Conservation (phyloP, 179 eudicot genomes). For the Gypsophila paniculata region DNA sequence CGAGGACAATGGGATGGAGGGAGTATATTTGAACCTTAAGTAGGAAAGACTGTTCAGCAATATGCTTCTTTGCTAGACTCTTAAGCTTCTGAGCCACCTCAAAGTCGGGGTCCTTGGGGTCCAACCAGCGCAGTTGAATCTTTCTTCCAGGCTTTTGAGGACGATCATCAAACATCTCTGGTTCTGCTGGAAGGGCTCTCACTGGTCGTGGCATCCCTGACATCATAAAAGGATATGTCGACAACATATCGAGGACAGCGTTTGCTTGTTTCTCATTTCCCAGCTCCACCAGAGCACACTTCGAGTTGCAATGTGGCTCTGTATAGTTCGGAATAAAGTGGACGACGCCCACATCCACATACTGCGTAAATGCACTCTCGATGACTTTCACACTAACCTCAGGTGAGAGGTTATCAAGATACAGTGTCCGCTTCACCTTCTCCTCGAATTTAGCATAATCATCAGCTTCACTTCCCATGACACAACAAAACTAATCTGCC, state of each 20-base stretch:
- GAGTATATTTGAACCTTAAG: constrained; percentile 34
- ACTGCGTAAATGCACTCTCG: constrained; percentile 54
- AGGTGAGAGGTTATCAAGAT: constrained; percentile 58
- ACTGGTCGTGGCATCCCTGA: constrained; percentile 81
- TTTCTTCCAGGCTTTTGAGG: constrained; percentile 55
- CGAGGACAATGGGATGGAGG: not conserved
- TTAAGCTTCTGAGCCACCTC: constrained; percentile 48
- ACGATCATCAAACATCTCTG: constrained; percentile 61
- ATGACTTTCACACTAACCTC: constrained; percentile 48
- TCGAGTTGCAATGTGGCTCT: constrained; percentile 28
- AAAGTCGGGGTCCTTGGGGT: constrained; percentile 49
- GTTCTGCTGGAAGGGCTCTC: constrained; percentile 44
- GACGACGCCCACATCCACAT: constrained; percentile 40
- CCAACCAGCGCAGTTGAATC: constrained; percentile 47
- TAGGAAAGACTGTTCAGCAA: constrained; percentile 40
- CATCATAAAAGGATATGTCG: constrained; percentile 53
- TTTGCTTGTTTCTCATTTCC: constrained; percentile 39
- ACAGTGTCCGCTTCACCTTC: constrained; percentile 53
- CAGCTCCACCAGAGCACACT: constrained; percentile 57
- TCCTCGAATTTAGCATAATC: constrained; percentile 54
- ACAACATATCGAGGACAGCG: constrained; percentile 31
- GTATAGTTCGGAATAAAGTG: constrained; percentile 48
- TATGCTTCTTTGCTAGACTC: constrained; percentile 37
- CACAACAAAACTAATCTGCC: constrained; percentile 3
- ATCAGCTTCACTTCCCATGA: constrained; percentile 29